phyloP scores from a whole-genome alignment of 768 basidiomycete species.

The Lactarius hengduanensis region DNA sequence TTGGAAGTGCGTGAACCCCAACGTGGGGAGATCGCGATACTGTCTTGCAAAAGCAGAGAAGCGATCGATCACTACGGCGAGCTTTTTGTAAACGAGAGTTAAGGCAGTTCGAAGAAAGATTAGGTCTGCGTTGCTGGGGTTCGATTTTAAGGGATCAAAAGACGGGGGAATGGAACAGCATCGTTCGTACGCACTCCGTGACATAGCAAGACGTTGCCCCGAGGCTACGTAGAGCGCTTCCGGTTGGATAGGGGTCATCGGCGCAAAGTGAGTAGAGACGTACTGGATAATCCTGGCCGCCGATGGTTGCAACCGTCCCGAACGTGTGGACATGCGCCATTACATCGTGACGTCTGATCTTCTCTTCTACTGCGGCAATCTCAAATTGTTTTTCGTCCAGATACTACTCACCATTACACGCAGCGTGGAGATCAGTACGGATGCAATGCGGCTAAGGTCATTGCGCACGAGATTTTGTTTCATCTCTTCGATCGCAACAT shows the following conservation, averaged over 20 bases:
- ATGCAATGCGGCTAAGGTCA: neutral
- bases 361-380: slow-evolving; percentile 91
- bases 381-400: slow-evolving; percentile 89
- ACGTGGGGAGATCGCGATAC: slow-evolving; percentile 84
- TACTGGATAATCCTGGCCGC: slow-evolving; percentile 97
- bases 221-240: slow-evolving; percentile 46
- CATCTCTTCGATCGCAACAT: slow-evolving; percentile 94
- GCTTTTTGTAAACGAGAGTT: slow-evolving; percentile 77
- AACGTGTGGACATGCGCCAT: slow-evolving; percentile 99
- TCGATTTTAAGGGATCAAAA: neutral
- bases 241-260: neutral
- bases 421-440: slow-evolving; percentile 8
- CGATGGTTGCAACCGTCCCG: slow-evolving; percentile 83
- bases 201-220: slow-evolving; percentile 99
- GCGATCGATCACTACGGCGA: slow-evolving; percentile 88
- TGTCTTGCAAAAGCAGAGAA: slow-evolving; percentile 81
- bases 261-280: slow-evolving; percentile 31
- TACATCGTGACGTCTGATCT: slow-evolving; percentile 96
- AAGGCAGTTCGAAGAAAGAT: slow-evolving; percentile 93
- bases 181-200: slow-evolving; percentile 71
- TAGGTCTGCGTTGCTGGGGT: slow-evolving; percentile 90
- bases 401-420: slow-evolving; percentile 44
- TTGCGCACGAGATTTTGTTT: slow-evolving; percentile 75
- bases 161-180: neutral
- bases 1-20: slow-evolving; percentile 99